Percentiles rank a stretch among this genome's conserved stretches.
These are phyloP conservation scores for Cardiospermum halicacabum DNA, from an alignment of 345 rosid species.

Conservation along the genomic window DNA sequence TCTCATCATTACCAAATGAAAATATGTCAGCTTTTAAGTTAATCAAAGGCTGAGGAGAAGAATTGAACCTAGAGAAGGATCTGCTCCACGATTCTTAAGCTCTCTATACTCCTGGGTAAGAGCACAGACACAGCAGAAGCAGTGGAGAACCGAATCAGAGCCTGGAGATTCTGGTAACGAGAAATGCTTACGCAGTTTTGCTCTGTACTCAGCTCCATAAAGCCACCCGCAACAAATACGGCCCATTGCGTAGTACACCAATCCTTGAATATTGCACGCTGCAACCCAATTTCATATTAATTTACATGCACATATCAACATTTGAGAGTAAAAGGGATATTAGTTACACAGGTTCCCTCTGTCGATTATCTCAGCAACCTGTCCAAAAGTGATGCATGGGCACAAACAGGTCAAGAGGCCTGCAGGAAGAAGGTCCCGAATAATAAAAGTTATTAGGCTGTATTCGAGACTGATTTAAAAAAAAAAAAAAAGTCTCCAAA, in stretches of 20 bases:
- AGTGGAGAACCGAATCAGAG: conserved; percentile 41
- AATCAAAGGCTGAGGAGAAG: too few species aligned
- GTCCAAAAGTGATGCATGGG: conserved; percentile 55
- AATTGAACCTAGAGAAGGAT: conserved; percentile 42
- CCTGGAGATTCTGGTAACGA: conserved; percentile 49
- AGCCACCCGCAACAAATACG: conserved; percentile 32
- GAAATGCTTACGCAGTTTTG: conserved; percentile 33
- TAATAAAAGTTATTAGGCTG: too few species aligned
- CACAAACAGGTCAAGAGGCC: conserved; percentile 43
- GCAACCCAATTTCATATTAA: too few species aligned
- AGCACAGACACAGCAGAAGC: conserved; percentile 43
- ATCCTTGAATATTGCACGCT: conserved; percentile 30
- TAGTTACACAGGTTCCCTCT: conserved; percentile 51
- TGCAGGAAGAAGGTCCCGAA: too few species aligned
- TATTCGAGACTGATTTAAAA: too few species aligned
- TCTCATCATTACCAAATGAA: neutral
- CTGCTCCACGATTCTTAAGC: conserved; percentile 38
- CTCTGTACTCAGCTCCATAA: conserved; percentile 34
- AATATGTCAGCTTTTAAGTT: too few species aligned
- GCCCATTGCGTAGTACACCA: conserved; percentile 35
- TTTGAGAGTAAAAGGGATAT: conserved; percentile 3
- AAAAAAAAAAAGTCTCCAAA: too few species aligned
- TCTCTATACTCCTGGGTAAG: conserved; percentile 58
- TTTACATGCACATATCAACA: neutral
- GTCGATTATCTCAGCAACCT: conserved; percentile 43